Evolutionary conservation across 768 basidiomycete species (phyloP), one percentile per base, ranked within the genome.

Genomic region (Trametes meyenii): DNA sequence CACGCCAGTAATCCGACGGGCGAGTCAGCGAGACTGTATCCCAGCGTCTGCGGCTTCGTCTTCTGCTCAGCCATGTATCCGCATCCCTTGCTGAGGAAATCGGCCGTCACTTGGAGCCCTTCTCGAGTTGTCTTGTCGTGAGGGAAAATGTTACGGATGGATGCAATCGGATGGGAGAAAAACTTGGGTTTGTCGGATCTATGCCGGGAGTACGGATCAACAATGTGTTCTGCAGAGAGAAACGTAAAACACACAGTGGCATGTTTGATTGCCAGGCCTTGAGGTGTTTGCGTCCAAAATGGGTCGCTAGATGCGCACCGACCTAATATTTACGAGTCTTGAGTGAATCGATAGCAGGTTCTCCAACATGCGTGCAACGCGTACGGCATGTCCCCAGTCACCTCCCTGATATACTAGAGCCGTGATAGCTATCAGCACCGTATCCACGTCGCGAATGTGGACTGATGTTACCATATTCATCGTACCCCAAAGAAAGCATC

Each of bases 21-120:
- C 17, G 85, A 86, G 64, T 87, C 86, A 1, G 81, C 74, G 2
- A 87, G 72, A 13, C 74, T 65, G 64, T 87, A 86, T 0, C 83
- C 85, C 11, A 77, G 43, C 12, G 74, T 77, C 65, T 76, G 75
- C 6, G 76, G 75, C 33, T 69, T 67, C 13, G 74, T 75, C 5
- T 64, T 48, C 43, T 80, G 79, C 54, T 71, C 65, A 0, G 5
- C 4, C 1, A 50, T 43, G 58, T 80, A 80, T 10, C 78, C 79
- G 0, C 6, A 11, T 7, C 76, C 79, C 39, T 55, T 56, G 29
- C 29, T 33, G 29, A 33, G 29, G 8, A 33, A 33, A 3, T 33
- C 29, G 8, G 29, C 29, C 8, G 29, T 3, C n/a, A 16, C 0
- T 1, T 38, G 67, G 76, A 73, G 71, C 68, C 66, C 29, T 33